phyloP scores from a whole-genome alignment of 805 yeast genomes.

The Candida anglica region DNA sequence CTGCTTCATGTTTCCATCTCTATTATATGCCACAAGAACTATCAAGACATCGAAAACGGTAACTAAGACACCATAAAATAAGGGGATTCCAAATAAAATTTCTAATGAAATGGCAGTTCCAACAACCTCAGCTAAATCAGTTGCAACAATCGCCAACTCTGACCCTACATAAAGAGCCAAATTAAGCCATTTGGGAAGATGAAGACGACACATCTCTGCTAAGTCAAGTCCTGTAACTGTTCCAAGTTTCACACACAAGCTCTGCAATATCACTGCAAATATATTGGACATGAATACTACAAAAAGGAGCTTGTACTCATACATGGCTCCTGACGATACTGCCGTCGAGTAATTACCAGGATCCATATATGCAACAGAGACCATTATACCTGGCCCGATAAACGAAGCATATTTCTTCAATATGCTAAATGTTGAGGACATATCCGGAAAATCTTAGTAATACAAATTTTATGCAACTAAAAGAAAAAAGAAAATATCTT shows the following conservation, averaged over 20 bases:
- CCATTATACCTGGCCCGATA: slow-evolving; percentile 85
- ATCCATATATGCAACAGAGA: slow-evolving; percentile 88
- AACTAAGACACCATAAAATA: slow-evolving; percentile 68
- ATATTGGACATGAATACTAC: slow-evolving; percentile 72
- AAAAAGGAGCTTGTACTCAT: slow-evolving; percentile 68
- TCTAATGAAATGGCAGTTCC: slow-evolving; percentile 88
- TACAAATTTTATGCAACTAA: too few species aligned
- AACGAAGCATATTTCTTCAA: slow-evolving; percentile 58
- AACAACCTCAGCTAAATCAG: slow-evolving; percentile 91
- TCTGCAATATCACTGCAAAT: slow-evolving; percentile 80
- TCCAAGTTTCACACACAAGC: slow-evolving; percentile 80
- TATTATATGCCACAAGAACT: slow-evolving; percentile 72
- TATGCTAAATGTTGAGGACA: slow-evolving; percentile 9
- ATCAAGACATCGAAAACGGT: slow-evolving; percentile 81
- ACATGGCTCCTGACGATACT: slow-evolving; percentile 82
- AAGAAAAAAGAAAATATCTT: too few species aligned
- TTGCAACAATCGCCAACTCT: slow-evolving; percentile 84
- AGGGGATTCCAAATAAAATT: slow-evolving; percentile 70
- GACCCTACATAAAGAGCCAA: slow-evolving; percentile 63
- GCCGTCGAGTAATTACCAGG: slow-evolving; percentile 93
- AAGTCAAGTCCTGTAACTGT: slow-evolving; percentile 86
- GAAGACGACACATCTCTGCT: slow-evolving; percentile 76
- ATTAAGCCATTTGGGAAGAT: slow-evolving; percentile 67
- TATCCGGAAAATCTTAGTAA: too few species aligned
- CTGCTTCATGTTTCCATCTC: slow-evolving; percentile 68